Evolutionary conservation across 2,329 filamentous ascomycete species (phyloP), one percentile per base, ranked within the genome.

Genomic region (Aspergillus fischeri): DNA sequence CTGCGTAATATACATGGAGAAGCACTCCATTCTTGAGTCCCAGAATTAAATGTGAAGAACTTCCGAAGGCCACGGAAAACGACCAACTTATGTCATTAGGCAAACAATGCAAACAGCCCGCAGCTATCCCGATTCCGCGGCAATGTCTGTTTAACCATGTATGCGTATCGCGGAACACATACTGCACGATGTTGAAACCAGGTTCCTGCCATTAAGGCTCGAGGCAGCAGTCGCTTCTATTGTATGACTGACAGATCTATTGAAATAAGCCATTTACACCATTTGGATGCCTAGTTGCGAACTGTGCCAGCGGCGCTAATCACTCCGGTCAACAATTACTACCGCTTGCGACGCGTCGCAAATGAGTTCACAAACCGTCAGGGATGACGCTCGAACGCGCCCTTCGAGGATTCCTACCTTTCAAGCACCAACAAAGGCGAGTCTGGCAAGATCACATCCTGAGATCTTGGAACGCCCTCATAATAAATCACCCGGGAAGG

Each of bases 391-490:
- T 49, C 61, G 61, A 54, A 59, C 66, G 29, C 65, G 72, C 20
- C 44, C 44, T 69, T 72, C 42, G 62, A 69, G 7, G 65, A 68
- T 49, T 79, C 80, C 1, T 80, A 88, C 86, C 0, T 89, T 86
- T 67, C 83, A 83, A 54, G 88, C 86, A n/a, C 86, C 87, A 0
- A 88, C 86, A 0, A 84, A 80, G 67, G 80, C 86, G 11, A 89
- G 85, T 64, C 73, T 88, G 14, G 78, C 85, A 56, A 81, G 83
- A 61, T 81, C 83, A 50, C 83, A 88, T 59, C 83, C 86, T 0
- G 80, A 85, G 10, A 76, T 86, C 6, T 72, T 86, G 35, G 75
- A 79, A 55, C 77, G 80, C 61, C 67, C 68, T 70, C 75, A 66
- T 64, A 75, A 65, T 74, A 75, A 55, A 67, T 74, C 64, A 64